phyloP scores from a whole-genome alignment of 768 basidiomycete genomes.

The Pisolithus tinctorius region DNA sequence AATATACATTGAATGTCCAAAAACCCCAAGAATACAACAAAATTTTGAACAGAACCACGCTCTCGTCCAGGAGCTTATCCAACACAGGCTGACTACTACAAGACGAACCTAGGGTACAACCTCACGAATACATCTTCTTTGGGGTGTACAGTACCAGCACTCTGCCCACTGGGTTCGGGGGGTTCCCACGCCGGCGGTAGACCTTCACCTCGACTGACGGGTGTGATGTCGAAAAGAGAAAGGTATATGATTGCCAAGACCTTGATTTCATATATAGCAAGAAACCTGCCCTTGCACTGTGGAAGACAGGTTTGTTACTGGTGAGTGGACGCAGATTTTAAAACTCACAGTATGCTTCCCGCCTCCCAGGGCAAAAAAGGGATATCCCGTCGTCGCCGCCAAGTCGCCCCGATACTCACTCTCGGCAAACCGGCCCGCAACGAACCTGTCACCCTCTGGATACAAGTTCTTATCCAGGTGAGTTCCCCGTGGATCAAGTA shows the following conservation, averaged over 20 bases:
- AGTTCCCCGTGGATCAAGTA: constrained; percentile 11
- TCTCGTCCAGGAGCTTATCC: too few species aligned
- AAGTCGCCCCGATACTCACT: constrained; percentile 7
- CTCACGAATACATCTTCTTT: neutral
- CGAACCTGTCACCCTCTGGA: constrained; percentile 9
- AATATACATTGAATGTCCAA: too few species aligned
- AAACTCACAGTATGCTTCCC: constrained; percentile 15
- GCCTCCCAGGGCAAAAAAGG: constrained; percentile 11
- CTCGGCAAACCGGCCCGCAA: constrained; percentile 15
- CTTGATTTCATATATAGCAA: neutral
- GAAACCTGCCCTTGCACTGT: neutral
- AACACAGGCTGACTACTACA: neutral
- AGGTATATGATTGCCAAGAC: neutral
- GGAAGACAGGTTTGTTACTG: neutral
- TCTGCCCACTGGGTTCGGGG: neutral
- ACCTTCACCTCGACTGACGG: neutral
- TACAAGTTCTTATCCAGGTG: constrained; percentile 14
- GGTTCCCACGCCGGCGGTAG: neutral
- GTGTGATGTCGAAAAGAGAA: neutral
- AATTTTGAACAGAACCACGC: too few species aligned
- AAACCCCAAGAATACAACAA: too few species aligned
- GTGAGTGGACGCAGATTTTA: neutral
- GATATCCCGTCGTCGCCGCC: constrained; percentile 7
- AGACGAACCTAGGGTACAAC: neutral
- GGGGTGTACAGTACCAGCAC: neutral